A percentile compares a stretch with the other conserved stretches of the same genome.
Evolutionary conservation across 441 rosid species (phyloP).

Genomic region (Codiaeum variegatum): DNA sequence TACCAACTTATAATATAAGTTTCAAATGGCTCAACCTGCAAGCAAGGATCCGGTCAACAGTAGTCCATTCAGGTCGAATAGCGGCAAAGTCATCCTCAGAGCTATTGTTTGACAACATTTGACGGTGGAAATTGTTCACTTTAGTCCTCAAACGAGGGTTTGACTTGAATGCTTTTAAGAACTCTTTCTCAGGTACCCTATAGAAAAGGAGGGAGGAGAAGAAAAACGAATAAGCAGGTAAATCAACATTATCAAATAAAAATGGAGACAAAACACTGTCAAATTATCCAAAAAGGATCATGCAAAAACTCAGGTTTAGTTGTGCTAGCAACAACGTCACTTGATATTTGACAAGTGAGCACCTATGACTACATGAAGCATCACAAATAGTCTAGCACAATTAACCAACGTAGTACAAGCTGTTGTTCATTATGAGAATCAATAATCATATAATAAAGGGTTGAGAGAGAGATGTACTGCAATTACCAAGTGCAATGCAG

Average conservation of each 20-base stretch:
- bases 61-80: constrained; percentile 99
- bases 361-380: constrained; percentile 6
- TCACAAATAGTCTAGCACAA: background rate
- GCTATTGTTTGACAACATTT: constrained; percentile 56
- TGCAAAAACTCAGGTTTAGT: constrained; percentile 6
- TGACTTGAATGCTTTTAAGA: constrained; percentile 86
- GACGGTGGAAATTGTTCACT: constrained; percentile 88
- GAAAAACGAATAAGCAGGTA: constrained; percentile 13
- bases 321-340: constrained; percentile 1
- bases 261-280: background rate
- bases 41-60: constrained; percentile 94
- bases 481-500: constrained; percentile 93
- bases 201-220: background rate
- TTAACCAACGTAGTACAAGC: background rate
- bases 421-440: constrained; percentile 1
- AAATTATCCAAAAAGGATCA: constrained; percentile 17
- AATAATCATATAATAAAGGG: background rate
- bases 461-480: background rate
- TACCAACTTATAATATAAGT: constrained; percentile 8
- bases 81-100: constrained; percentile 82
- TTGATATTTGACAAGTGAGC: background rate
- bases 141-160: constrained; percentile 87
- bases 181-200: constrained; percentile 95
- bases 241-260: constrained; percentile 19
- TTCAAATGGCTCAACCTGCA: constrained; percentile 55